A percentile compares a stretch with the other conserved stretches of the same genome.
phyloP scores from a whole-genome alignment of 2,329 filamentous ascomycete species.

The Trichoderma simmonsii region DNA sequence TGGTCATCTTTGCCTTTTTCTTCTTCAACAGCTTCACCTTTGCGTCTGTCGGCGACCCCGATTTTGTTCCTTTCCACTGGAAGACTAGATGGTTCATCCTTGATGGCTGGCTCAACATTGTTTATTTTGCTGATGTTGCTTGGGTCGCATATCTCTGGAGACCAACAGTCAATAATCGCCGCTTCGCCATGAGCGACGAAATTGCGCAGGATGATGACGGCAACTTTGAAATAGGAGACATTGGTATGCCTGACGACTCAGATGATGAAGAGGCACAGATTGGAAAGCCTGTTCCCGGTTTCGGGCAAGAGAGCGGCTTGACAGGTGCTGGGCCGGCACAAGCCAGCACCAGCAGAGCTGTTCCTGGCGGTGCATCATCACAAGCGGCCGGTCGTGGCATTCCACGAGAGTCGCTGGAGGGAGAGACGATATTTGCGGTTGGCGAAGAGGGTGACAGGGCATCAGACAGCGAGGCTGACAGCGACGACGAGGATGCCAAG shows the following conservation, averaged over 20 bases:
- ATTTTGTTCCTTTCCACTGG: conserved; percentile 96
- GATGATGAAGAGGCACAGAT: conserved; percentile 54
- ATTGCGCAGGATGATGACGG: conserved; percentile 98
- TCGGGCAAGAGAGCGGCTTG: conserved; percentile 27
- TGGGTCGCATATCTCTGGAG: conserved; percentile 96
- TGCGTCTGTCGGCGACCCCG: conserved; percentile 75
- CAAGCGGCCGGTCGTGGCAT: conserved; percentile 32
- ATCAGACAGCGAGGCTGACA: conserved; percentile 62
- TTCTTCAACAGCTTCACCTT: conserved; percentile 98
- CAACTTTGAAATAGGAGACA: conserved; percentile 87
- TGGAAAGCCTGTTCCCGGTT: conserved; percentile 35
- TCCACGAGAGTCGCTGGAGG: conserved; percentile 63
- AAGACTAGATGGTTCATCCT: conserved; percentile 96
- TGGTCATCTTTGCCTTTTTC: conserved; percentile 97
- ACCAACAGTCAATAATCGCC: conserved; percentile 91
- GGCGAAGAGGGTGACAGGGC: conserved; percentile 82
- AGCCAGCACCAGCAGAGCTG: conserved; percentile 19
- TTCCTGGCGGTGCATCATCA: conserved; percentile 21
- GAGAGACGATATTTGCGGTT: conserved; percentile 94
- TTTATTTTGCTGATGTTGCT: conserved; percentile 89
- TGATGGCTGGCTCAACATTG: conserved; percentile 94
- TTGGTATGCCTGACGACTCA: conserved; percentile 70
- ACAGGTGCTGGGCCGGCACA: conserved; percentile 26
- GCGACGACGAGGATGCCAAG: conserved; percentile 34
- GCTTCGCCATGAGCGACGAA: conserved; percentile 99